These are phyloP conservation scores for Endocalyx cinctus DNA, from an alignment of 2,329 filamentous ascomycete species.

Conservation along the genomic window DNA sequence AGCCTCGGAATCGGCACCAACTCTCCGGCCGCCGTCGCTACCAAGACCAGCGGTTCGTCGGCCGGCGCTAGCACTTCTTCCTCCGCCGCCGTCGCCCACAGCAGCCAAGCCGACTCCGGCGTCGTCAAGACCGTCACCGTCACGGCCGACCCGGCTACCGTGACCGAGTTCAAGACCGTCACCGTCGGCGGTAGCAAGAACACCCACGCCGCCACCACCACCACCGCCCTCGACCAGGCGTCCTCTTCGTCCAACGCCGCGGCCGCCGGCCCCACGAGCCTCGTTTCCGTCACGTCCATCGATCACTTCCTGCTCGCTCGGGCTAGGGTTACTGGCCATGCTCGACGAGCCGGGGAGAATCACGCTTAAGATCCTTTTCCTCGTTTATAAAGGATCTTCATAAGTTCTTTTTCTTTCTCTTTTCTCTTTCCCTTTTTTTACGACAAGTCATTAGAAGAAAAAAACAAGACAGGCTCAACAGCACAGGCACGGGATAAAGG, in stretches of 20 bases:
- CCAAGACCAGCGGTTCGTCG: conserved; percentile 13
- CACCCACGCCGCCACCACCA: conserved; percentile 1
- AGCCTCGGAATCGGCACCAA: conserved; percentile 24
- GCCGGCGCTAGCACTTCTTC: conserved; percentile 12
- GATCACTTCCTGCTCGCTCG: conserved; percentile 22
- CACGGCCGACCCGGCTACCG: conserved; percentile 34
- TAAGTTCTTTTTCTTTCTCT: not conserved
- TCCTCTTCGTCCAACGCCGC: conserved; percentile 4
- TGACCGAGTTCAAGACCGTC: conserved; percentile 34
- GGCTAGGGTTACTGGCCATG: conserved; percentile 19
- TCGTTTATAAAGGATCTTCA: not conserved
- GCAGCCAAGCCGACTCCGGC: conserved; percentile 10
- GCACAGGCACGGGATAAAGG: no score
- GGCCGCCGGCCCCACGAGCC: conserved; percentile 11
- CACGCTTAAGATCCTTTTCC: not conserved
- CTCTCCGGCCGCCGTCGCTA: conserved; percentile 18
- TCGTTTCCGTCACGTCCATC: conserved; percentile 18
- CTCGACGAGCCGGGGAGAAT: conserved; percentile 11
- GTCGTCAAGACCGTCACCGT: conserved; percentile 39
- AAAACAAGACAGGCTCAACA: no score
- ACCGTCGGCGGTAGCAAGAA: conserved; percentile 19
- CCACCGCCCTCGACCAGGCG: conserved; percentile 1
- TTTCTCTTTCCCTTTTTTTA: not conserved
- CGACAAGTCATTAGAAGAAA: not conserved
- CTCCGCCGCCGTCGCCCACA: conserved; percentile 9